These are phyloP conservation scores for Pseudogymnoascus sp. DNA, from an alignment of 2,329 filamentous ascomycete species.

Conservation along the genomic window DNA sequence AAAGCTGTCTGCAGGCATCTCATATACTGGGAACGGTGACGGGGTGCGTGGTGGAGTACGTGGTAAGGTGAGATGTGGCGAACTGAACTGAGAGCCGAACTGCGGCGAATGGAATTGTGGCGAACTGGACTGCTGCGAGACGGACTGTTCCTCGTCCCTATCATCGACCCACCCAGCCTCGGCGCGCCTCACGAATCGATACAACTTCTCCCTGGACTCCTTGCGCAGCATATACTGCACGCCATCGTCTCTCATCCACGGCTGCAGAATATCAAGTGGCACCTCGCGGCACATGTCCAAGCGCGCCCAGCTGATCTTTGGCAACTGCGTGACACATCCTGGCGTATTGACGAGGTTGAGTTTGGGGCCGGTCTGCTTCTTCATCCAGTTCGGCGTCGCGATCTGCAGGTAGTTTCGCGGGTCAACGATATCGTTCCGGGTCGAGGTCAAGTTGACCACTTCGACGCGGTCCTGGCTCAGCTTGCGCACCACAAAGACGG, in stretches of 20 bases:
- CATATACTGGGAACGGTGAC: neutral
- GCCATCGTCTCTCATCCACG: neutral
- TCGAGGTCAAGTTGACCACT: neutral
- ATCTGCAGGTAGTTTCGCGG: conserved; percentile 5
- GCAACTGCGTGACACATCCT: neutral
- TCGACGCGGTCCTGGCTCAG: neutral
- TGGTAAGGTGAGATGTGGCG: neutral
- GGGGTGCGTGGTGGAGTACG: neutral
- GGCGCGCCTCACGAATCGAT: neutral
- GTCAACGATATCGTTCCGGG: neutral
- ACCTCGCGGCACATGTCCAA: conserved; percentile 1
- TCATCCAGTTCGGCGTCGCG: conserved; percentile 8
- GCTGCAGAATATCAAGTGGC: neutral
- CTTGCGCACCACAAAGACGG: neutral
- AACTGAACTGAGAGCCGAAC: neutral
- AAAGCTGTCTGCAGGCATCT: conserved; percentile 2
- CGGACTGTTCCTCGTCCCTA: neutral
- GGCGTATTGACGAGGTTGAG: conserved; percentile 2
- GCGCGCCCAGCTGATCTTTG: neutral
- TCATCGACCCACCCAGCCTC: neutral
- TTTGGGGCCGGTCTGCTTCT: neutral
- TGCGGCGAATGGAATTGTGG: neutral
- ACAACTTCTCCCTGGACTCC: neutral
- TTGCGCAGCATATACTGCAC: conserved; percentile 5
- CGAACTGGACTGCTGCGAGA: neutral